phyloP scores from a whole-genome alignment of 805 yeast genomes.

The Phaffomyces thermotolerans region DNA sequence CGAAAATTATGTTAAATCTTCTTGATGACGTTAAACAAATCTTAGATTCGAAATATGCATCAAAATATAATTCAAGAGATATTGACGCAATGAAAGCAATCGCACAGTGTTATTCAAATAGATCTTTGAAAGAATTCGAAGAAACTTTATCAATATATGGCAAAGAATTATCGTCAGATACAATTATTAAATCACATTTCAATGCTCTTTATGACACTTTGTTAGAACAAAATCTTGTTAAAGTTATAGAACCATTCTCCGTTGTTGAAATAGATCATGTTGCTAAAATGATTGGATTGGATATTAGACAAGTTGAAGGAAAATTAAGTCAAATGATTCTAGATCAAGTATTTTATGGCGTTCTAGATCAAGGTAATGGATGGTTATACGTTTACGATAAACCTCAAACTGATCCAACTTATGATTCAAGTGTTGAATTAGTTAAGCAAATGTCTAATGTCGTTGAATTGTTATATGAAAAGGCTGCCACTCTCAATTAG shows the following conservation, averaged over 20 bases:
- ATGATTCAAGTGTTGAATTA: slow-evolving; percentile 80
- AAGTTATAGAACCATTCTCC: slow-evolving; percentile 93
- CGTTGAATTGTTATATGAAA: slow-evolving; percentile 87
- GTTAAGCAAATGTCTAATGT: slow-evolving; percentile 80
- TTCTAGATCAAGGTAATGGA: slow-evolving; percentile 96
- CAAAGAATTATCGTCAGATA: slow-evolving; percentile 74
- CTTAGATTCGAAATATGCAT: slow-evolving; percentile 63
- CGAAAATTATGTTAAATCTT: slow-evolving; percentile 87
- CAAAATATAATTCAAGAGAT: slow-evolving; percentile 71
- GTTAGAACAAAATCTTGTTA: slow-evolving; percentile 86
- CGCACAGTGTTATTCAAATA: slow-evolving; percentile 80
- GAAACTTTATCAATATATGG: slow-evolving; percentile 65
- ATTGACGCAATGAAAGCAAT: slow-evolving; percentile 96
- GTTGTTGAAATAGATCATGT: slow-evolving; percentile 91
- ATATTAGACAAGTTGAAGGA: slow-evolving; percentile 83
- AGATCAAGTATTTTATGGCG: slow-evolving; percentile 93
- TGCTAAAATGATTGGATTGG: slow-evolving; percentile 81
- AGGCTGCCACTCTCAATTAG: slow-evolving; percentile 77
- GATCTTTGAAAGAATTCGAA: slow-evolving; percentile 89
- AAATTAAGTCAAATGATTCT: slow-evolving; percentile 94
- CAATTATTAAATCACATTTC: slow-evolving; percentile 85
- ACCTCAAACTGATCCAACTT: slow-evolving; percentile 81
- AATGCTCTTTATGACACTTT: slow-evolving; percentile 88
- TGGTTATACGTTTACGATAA: slow-evolving; percentile 91
- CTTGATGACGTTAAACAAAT: slow-evolving; percentile 80